Evolutionary conservation across 2,329 filamentous ascomycete species (phyloP).

Genomic region (Epichloe brachyelytri): DNA sequence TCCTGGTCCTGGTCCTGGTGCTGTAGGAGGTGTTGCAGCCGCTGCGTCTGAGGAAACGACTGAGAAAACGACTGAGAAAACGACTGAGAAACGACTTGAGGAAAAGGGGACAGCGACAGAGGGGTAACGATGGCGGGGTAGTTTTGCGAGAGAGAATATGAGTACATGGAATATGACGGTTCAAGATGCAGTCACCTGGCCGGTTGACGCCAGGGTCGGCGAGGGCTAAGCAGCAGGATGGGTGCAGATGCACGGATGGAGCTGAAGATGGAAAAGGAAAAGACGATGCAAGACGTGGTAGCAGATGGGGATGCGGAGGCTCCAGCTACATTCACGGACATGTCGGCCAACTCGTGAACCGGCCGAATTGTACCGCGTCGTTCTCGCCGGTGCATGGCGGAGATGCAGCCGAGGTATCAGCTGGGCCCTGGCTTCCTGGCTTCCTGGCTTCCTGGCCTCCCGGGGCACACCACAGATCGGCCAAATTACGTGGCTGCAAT

Average conservation of each 20-base stretch:
- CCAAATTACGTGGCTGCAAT: no score
- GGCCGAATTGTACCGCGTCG: not conserved
- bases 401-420: no score
- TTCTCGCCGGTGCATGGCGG: no score
- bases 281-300: not conserved
- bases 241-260: not conserved
- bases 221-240: not conserved
- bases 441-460: no score
- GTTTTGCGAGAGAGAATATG: not conserved
- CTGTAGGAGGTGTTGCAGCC: not conserved
- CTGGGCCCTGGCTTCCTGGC: no score
- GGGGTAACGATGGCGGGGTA: not conserved
- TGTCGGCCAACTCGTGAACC: not conserved
- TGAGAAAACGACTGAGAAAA: not conserved
- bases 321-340: not conserved
- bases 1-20: no score
- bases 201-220: not conserved
- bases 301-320: not conserved
- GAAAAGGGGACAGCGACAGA: not conserved
- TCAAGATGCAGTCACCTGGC: not conserved
- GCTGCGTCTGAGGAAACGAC: not conserved
- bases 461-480: no score
- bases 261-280: not conserved
- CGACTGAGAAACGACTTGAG: not conserved
- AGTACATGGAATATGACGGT: not conserved